Evolutionary conservation across 495 filamentous ascomycete species (phyloP), one percentile per base, ranked within the genome.

Genomic region (Lindgomyces ingoldianus): DNA sequence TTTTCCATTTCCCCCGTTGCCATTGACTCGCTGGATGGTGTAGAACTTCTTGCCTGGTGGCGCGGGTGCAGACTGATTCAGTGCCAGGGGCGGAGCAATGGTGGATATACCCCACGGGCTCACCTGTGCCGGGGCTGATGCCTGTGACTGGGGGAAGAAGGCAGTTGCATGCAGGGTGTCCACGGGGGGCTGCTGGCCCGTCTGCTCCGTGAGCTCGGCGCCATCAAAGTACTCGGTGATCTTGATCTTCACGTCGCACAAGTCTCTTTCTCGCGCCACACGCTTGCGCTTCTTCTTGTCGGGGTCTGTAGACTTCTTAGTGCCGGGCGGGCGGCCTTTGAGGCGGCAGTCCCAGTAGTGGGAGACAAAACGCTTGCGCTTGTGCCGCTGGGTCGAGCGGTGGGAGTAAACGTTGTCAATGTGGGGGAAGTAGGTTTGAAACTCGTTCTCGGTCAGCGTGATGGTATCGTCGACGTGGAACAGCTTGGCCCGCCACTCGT

Each of bases 361-460:
- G 8, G 89, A 90, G 30, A 91, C 82, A 62, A 93, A 89, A 12
- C 89, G 87, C 60, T 89, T 91, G 65, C 87, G 87, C 75, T 96
- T 94, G 75, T 93, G 93, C 56, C 81, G 80, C 71, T 95, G 91
- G 2, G 91, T 93, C 2, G 91, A 93, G 49, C 91, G 87, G 77
- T 94, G 91, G 18, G 91, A 93, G 74, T 93, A 96, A 49, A 96
- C 85, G 74, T 96, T 96, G 76, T 96, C 91, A 70, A 95, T 81
- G 74, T 93, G 90, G 0, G 91, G 90, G 72, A 92, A 96, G 75
- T 94, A 96, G 19, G 85, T 93, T 67, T 90, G 85, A 75, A 90
- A 94, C 89, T 94, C 81, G 57, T 93, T 88, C 78, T 92, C 87
- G 33, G 83, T 90, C 70, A 96, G 70, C 6, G 83, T 84, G 48